Conservation (phyloP, 495 filamentous ascomycete species). For the Neurospora sp. region DNA sequence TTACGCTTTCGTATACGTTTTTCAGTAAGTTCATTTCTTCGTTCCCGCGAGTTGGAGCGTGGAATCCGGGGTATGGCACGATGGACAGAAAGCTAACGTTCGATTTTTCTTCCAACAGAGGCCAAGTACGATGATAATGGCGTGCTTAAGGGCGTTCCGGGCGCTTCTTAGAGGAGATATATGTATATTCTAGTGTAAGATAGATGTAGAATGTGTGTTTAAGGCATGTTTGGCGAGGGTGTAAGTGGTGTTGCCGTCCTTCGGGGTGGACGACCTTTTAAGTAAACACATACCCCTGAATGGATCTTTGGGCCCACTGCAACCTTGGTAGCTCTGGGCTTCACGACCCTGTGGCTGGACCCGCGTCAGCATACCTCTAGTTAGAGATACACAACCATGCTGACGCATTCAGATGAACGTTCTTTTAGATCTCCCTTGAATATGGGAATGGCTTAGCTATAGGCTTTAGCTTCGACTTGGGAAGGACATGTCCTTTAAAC, state of each 20-base stretch:
- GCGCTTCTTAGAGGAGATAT: neutral
- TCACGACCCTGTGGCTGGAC: neutral
- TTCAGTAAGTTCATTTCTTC: slow-evolving; percentile 62
- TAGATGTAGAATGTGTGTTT: neutral
- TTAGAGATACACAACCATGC: neutral
- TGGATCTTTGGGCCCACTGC: neutral
- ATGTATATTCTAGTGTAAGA: neutral
- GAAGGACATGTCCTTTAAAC: neutral
- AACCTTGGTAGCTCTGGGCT: neutral
- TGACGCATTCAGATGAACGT: neutral
- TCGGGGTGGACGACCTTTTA: neutral
- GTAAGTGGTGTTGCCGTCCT: neutral
- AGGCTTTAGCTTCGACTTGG: neutral
- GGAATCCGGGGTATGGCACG: too few species aligned
- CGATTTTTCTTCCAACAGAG: slow-evolving; percentile 37
- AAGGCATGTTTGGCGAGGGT: neutral
- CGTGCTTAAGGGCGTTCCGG: slow-evolving; percentile 18
- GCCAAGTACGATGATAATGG: slow-evolving; percentile 82
- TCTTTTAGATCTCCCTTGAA: neutral
- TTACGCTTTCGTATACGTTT: slow-evolving; percentile 95
- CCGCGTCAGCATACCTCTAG: neutral
- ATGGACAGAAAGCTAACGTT: slow-evolving; percentile 6
- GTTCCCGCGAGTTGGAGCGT: too few species aligned
- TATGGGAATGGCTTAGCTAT: neutral
- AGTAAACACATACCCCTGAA: neutral